Percentiles rank a stretch among this genome's conserved stretches.
phyloP scores from a whole-genome alignment of 2,329 filamentous ascomycete genomes.

The Sporothrix pseudoabietina region DNA sequence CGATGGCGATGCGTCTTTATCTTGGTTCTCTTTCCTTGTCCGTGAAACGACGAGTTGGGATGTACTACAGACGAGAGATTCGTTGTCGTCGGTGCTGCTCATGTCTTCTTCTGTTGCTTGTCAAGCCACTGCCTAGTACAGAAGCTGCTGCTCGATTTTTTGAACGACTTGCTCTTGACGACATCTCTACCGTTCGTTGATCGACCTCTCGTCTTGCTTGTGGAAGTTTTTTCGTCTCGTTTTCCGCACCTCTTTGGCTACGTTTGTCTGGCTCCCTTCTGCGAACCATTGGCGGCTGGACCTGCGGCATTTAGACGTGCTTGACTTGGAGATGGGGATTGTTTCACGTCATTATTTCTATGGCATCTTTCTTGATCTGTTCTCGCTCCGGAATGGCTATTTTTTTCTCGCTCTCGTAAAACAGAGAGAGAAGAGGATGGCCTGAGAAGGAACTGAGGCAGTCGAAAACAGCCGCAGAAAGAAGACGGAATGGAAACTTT shows the following conservation, averaged over 20 bases:
- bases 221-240: not conserved
- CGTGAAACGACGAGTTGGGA: not conserved
- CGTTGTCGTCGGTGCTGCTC: not conserved
- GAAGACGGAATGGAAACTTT: not conserved
- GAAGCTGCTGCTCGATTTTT: not conserved
- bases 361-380: constrained; percentile 20
- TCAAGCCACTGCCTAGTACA: not conserved
- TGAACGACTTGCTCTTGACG: not conserved
- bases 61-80: not conserved
- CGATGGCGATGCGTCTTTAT: not conserved
- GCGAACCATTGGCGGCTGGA: constrained; percentile 27
- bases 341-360: not conserved
- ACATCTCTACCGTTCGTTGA: not conserved
- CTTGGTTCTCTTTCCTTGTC: constrained; percentile 12
- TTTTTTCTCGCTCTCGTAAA: constrained; percentile 10
- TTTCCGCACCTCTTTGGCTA: not conserved
- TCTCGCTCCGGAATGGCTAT: constrained; percentile 21
- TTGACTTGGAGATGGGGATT: not conserved
- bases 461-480: not conserved
- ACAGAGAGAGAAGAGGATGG: not conserved
- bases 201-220: constrained; percentile 8
- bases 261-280: constrained; percentile 13
- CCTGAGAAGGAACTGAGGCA: constrained; percentile 27
- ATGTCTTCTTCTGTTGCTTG: no score
- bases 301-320: not conserved